These are phyloP conservation scores for Boletus reticulatus DNA, from an alignment of 768 basidiomycete genomes.

Conservation along the genomic window DNA sequence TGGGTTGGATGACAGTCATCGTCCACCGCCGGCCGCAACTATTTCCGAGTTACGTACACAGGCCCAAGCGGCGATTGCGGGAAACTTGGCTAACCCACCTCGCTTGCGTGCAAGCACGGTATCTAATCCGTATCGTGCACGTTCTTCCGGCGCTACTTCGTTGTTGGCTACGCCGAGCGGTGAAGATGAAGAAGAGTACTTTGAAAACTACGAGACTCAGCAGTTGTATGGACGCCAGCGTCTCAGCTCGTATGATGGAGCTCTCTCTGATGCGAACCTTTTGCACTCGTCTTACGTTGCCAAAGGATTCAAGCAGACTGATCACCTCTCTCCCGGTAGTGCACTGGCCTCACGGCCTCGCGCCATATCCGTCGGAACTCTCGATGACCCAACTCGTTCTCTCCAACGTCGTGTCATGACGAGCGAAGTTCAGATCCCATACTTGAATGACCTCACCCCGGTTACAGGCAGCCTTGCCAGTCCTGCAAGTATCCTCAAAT, in stretches of 20 bases:
- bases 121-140: conserved; percentile 83
- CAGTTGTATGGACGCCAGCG: conserved; percentile 50
- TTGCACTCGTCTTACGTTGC: conserved; percentile 60
- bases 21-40: conserved; percentile 79
- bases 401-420: conserved; percentile 64
- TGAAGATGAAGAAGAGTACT: conserved; percentile 76
- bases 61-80: conserved; percentile 86
- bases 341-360: conserved; percentile 58
- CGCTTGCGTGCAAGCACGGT: conserved; percentile 89
- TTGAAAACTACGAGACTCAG: conserved; percentile 53
- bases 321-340: conserved; percentile 55
- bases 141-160: conserved; percentile 57
- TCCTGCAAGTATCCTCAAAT: conserved; percentile 53
- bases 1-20: conserved; percentile 80
- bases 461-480: conserved; percentile 28
- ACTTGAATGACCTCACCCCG: conserved; percentile 54
- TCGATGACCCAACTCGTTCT: conserved; percentile 75
- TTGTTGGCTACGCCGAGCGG: conserved; percentile 60
- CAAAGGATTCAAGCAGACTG: conserved; percentile 72
- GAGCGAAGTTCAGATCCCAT: conserved; percentile 53
- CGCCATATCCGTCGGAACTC: conserved; percentile 84
- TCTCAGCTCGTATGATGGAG: conserved; percentile 60
- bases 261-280: conserved; percentile 49
- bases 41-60: conserved; percentile 87
- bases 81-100: conserved; percentile 75